Evolutionary conservation across 129 eudicot genomes (phyloP), one percentile per base, ranked within the genome.

Genomic region (Arctium minus): DNA sequence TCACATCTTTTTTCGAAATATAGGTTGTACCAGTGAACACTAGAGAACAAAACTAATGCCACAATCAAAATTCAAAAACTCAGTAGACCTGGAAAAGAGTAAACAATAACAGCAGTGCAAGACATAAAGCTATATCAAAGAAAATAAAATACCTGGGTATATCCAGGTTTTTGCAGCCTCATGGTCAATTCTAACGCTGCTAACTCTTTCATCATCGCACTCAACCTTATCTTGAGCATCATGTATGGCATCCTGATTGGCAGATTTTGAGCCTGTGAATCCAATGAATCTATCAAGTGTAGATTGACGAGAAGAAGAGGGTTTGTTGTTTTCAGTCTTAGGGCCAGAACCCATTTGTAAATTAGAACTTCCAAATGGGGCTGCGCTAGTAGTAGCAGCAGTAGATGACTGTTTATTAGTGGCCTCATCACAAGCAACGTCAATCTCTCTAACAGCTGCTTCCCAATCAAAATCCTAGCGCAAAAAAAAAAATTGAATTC

Each of bases 91-190:
- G 5, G 33, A 42, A 29, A 27, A 2, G 18, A 6, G 29, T 6
- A 75, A 11, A 6, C 33, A 44, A 68, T 35, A 48, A 2, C 31
- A 17, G 6, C 15, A 70, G 6, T 11, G 22, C 36, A 46, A 36
- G 48, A 68, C 31, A 50, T 10, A 76, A 29, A 27, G n/a, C 7
- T 40, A 44, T 73, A 42, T 75, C 4, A 30, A 46, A 64, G 33
- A 74, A 29, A 89, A 56, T 17, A 60, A 4, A 60, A 60, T 79
- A 84, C 99, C 97, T 56, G 99, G 99, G 75, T 95, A 95, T 79
- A 93, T 85, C 99, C 99, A 95, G 31, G 92, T 88, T 76, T 91
- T 86, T 0, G 99, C 97, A 50, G 99, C 92, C 71, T 89, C 95
- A 0, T 89, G 82, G 77, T 95, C 97, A 80, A 95, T 88, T 75